Evolutionary conservation across 2,329 filamentous ascomycete species (phyloP), one percentile per base, ranked within the genome.

Genomic region (Triangularia verruculosa): DNA sequence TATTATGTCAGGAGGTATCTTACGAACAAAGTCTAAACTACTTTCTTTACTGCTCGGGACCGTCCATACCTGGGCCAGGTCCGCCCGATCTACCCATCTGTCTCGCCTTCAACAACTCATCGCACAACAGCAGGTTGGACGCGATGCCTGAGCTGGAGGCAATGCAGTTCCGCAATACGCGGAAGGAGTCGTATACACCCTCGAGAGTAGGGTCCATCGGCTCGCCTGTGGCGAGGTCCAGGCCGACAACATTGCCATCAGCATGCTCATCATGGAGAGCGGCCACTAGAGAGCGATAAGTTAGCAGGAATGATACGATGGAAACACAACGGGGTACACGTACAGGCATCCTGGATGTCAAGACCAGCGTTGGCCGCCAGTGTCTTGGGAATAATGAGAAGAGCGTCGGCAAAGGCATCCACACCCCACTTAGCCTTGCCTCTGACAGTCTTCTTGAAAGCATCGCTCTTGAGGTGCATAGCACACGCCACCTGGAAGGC

Each of bases 371-470:
- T 99, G 69, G 93, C 93, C 54, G 95, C 95, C 68, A 99, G 84
- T 1, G 93, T 98, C 86, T 99, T 99, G 72, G 95, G 95, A 73
- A 99, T 98, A 72, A 99, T 84, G 67, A 99, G 83, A 54, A 99
- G 84, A 60, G 95, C 94, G 78, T 99, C 94, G 7, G 95, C 92
- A 76, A 99, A 99, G 7, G 95, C 95, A 70, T 89, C 87, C 7
- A 99, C 93, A 75, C 95, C 95, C 84, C 88, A 97, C 81, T 97
- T 97, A 47, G 94, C 92, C 84, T 99, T 99, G 73, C 95, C 95
- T 84, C 97, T 99, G 75, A 98, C 91, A 28, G 90, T 89, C 82
- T 92, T 96, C 71, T 84, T 84, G 80, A 98, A 96, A 17, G 85
- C 86, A 72, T 97, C 92, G 68, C 92, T 93, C 76, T 90, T 90